Evolutionary conservation across 345 rosid genomes (phyloP).

Genomic region (Brassica napus): Da-Ae NC_063442.1:34074501-34075000

Average conservation of each 20-base stretch:
- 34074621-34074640: background rate
- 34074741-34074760: background rate
- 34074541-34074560: background rate
- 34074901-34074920: background rate
- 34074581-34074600: background rate
- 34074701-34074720: background rate
- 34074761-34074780: background rate
- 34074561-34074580: background rate
- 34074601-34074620: background rate
- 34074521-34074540: background rate
- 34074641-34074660: background rate
- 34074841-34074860: background rate
- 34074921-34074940: background rate
- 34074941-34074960: background rate
- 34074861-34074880: background rate
- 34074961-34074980: background rate
- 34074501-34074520: background rate
- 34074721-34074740: background rate
- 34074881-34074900: background rate
- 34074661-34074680: conserved; percentile 12
- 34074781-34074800: background rate
- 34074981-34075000: background rate
- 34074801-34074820: background rate
- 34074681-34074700: conserved; percentile 13
- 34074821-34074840: background rate